Evolutionary conservation across 1,284 basidiomycete species (phyloP), one percentile per base, ranked within the genome.

Genomic region (Fomitopsis schrenkii): DNA sequence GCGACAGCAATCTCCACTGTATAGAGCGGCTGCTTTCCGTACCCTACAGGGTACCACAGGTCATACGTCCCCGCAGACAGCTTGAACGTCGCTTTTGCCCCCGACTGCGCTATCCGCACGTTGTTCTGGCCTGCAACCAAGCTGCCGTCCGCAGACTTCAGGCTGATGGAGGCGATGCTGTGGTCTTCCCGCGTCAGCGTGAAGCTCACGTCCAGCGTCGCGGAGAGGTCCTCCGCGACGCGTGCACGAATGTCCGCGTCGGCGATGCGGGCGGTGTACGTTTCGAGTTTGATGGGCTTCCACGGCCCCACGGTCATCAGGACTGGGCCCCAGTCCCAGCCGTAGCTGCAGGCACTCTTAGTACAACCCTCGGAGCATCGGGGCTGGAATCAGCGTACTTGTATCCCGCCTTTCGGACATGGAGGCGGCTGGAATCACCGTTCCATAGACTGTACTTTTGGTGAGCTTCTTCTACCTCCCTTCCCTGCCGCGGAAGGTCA

Each of bases 341-440:
- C 90, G 70, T 91, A 92, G 71, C 89, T 91, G 62, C 50, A 56
- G 60, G 14, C 30, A 6, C 10, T 48, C 9, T 14, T 15, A 12
- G 55, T 62, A 14, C 63, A 7, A 15, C 12, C 6, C 19, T 19
- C 19, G 48, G 9, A 8, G 15, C 10, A 35, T 7, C n/a, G 38
- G 40, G 28, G 17, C 12, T 28, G 40, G 15, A 40, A 10, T 55
- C 54, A 45, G 70, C 80, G 66, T 72, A 92, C 83, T 90, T 91
- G 78, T 94, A 96, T 71, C 93, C 90, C 1, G 94, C 93, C 75
- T 95, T 95, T 57, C 94, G 85, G 48, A 95, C 89, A 70, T 95
- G 91, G 28, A 95, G 77, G 45, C 94, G 84, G 67, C 89, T 91
- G 0, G 91, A 87, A 71, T 95, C 92, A 5, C 94, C 94, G 69